Conservation (phyloP, 1,284 basidiomycete genomes). For the Marasmius tenuissimus region DNA sequence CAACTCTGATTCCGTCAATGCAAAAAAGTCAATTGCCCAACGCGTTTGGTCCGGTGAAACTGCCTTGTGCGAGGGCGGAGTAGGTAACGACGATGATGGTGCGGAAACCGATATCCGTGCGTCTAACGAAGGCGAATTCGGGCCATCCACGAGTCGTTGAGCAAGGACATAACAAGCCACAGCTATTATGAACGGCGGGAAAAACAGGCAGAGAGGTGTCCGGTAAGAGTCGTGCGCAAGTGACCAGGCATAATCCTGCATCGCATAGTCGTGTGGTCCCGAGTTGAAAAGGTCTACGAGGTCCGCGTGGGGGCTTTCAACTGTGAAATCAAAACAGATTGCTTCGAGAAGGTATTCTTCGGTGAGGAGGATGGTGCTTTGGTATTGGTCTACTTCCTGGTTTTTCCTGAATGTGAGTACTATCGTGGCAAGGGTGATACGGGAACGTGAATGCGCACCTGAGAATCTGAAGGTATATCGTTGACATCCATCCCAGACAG, state of each 20-base stretch:
- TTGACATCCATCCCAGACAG: conserved; percentile 53
- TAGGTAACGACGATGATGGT: conserved; percentile 65
- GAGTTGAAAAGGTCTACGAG: conserved; percentile 67
- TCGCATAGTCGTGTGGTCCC: conserved; percentile 41
- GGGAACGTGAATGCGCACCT: conserved; percentile 39
- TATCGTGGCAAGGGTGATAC: conserved; percentile 3
- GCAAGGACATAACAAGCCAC: conserved; percentile 74
- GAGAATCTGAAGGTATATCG: conserved; percentile 60
- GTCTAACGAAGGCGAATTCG: conserved; percentile 69
- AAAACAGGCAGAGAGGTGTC: conserved; percentile 73
- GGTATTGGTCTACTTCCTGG: conserved; percentile 76
- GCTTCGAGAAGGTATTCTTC: conserved; percentile 88
- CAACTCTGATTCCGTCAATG: conserved; percentile 59
- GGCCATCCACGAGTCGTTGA: conserved; percentile 67
- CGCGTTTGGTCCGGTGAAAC: conserved; percentile 68
- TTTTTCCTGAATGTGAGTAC: neutral
- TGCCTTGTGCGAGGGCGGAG: conserved; percentile 73
- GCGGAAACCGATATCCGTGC: conserved; percentile 63
- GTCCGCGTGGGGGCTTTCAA: conserved; percentile 80
- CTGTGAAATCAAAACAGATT: conserved; percentile 88
- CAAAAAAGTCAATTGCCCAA: conserved; percentile 64
- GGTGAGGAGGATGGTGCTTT: conserved; percentile 70
- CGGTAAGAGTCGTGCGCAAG: conserved; percentile 85
- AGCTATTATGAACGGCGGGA: conserved; percentile 65
- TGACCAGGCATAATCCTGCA: conserved; percentile 79